Percentiles rank a stretch among this genome's conserved stretches.
Conservation (phyloP, 768 basidiomycete genomes). For the Piloderma croceum region DNA sequence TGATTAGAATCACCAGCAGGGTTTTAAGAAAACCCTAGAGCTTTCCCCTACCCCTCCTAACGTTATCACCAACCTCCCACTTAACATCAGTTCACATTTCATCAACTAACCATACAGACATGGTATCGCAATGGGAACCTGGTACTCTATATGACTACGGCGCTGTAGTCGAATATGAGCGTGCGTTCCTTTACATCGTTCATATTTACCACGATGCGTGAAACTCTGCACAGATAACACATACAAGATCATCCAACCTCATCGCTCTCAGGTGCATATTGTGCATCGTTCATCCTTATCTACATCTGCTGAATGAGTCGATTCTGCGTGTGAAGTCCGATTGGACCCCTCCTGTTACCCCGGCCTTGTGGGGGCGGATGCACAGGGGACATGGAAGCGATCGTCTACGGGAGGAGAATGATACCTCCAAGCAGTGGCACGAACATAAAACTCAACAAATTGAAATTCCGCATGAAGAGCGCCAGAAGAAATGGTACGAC, state of each 20-base stretch:
- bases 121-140: constrained; percentile 54
- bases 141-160: constrained; percentile 53
- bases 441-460: constrained; percentile 23
- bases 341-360: constrained; percentile 59
- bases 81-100: too few species aligned
- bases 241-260: constrained; percentile 71
- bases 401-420: constrained; percentile 33
- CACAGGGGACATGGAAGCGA: too few species aligned
- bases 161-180: constrained; percentile 52
- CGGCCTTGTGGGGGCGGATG: constrained; percentile 76
- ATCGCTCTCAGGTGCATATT: constrained; percentile 64
- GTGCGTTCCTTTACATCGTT: constrained; percentile 25
- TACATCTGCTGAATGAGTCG: not conserved
- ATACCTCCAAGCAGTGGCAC: constrained; percentile 17
- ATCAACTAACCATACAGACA: constrained; percentile 17
- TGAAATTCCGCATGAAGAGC: constrained; percentile 37
- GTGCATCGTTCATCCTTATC: constrained; percentile 1
- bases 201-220: constrained; percentile 2
- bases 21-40: too few species aligned
- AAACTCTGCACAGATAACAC: constrained; percentile 33
- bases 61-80: too few species aligned
- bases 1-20: too few species aligned
- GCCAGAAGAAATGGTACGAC: constrained; percentile 52
- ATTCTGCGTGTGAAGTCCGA: constrained; percentile 40
- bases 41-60: too few species aligned